Percentiles rank a stretch among this genome's conserved stretches.
These are phyloP conservation scores for Fusarium chlamydosporum DNA, from an alignment of 2,329 filamentous ascomycete species.

Conservation along the genomic window DNA sequence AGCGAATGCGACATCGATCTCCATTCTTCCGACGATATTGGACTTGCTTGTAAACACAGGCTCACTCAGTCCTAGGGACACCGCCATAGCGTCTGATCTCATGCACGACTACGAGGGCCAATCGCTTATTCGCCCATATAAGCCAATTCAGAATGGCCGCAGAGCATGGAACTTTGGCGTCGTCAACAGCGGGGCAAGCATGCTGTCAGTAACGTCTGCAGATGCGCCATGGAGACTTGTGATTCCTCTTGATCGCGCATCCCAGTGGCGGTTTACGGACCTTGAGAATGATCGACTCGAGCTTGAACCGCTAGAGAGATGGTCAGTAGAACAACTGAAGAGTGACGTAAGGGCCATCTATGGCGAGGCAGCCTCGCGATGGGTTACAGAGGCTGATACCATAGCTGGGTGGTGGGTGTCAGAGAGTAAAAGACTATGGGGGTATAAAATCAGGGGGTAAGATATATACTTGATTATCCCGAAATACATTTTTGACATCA, in stretches of 20 bases:
- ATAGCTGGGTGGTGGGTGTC: conserved; percentile 35
- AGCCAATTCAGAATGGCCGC: no score
- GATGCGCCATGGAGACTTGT: conserved; percentile 53
- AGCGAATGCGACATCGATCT: conserved; percentile 51
- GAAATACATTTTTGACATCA: background rate
- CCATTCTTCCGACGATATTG: conserved; percentile 54
- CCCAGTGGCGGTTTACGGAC: conserved; percentile 53
- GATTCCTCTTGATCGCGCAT: conserved; percentile 51
- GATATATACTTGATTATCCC: background rate
- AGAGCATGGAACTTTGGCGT: conserved; percentile 31
- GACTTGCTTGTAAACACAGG: conserved; percentile 53
- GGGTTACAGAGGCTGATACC: conserved; percentile 44
- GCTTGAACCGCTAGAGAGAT: conserved; percentile 46
- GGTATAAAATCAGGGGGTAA: conserved; percentile 5
- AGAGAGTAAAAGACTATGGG: conserved; percentile 40
- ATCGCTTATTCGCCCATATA: no score
- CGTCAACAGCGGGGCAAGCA: conserved; percentile 53
- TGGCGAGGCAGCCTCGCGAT: conserved; percentile 45
- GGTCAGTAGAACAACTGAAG: conserved; percentile 44
- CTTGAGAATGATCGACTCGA: conserved; percentile 50
- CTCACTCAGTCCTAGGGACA: conserved; percentile 50
- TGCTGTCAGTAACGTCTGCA: conserved; percentile 51
- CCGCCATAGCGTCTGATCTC: conserved; percentile 39
- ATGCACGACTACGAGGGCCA: no score
- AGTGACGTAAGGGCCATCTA: conserved; percentile 38